These are phyloP conservation scores for Ramaria sp. DNA, from an alignment of 768 basidiomycete genomes.

Conservation along the genomic window DNA sequence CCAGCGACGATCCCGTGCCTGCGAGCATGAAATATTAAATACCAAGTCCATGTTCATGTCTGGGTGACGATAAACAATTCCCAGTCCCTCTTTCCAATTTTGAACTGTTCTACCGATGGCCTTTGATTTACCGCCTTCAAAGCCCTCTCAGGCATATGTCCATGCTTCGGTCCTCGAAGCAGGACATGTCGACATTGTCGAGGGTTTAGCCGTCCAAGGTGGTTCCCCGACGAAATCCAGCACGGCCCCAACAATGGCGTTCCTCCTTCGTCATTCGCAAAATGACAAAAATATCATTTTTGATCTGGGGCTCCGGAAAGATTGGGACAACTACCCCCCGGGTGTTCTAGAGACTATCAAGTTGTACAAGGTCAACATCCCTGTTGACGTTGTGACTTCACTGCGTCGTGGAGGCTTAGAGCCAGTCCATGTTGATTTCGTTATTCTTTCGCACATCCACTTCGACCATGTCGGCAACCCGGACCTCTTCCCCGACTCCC, in stretches of 20 bases:
- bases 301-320: conserved; percentile 45
- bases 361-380: conserved; percentile 7
- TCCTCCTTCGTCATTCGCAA: conserved; percentile 40
- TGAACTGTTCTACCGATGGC: too few species aligned
- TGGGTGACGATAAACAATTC: too few species aligned
- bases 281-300: conserved; percentile 33
- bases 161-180: conserved; percentile 46
- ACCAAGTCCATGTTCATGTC: too few species aligned
- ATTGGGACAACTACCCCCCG: conserved; percentile 34
- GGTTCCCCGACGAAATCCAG: conserved; percentile 20
- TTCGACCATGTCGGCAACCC: conserved; percentile 43
- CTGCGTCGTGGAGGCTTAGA: conserved; percentile 37
- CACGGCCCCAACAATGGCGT: conserved; percentile 37
- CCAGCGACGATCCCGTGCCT: too few species aligned
- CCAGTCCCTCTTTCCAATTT: too few species aligned
- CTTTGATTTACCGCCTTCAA: conserved; percentile 26
- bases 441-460: conserved; percentile 44
- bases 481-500: conserved; percentile 32
- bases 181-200: conserved; percentile 31
- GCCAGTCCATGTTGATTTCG: conserved; percentile 32
- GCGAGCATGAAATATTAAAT: too few species aligned
- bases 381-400: conserved; percentile 31
- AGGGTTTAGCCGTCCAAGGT: conserved; percentile 29
- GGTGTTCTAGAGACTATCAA: conserved; percentile 20
- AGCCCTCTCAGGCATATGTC: conserved; percentile 37